A percentile compares a stretch with the other conserved stretches of the same genome.
Evolutionary conservation across 2,329 filamentous ascomycete species (phyloP).

Genomic region (Xylariaceae sp.): DNA sequence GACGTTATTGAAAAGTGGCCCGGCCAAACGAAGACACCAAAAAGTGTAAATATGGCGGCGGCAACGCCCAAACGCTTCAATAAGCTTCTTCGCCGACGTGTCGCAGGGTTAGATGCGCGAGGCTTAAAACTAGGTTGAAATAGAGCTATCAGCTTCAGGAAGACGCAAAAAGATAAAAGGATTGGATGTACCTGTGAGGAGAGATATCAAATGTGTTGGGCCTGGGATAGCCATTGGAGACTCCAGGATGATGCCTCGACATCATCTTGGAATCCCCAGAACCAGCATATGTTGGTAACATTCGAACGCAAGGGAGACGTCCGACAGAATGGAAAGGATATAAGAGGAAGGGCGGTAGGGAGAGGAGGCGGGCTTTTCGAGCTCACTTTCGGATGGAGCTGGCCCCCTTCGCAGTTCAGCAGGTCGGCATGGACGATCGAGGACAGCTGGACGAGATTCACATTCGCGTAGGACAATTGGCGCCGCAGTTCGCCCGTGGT

Average conservation of each 20-base stretch:
- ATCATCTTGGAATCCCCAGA: conserved; percentile 63
- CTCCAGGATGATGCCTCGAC: conserved; percentile 77
- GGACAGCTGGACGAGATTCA: conserved; percentile 1
- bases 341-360: neutral
- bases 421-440: conserved; percentile 17
- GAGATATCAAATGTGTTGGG: conserved; percentile 80
- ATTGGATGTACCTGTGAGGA: conserved; percentile 69
- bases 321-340: conserved; percentile 2
- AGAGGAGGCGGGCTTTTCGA: conserved; percentile 10
- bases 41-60: conserved; percentile 56
- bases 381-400: conserved; percentile 15
- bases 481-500: no score
- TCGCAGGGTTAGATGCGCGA: conserved; percentile 66
- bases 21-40: conserved; percentile 74
- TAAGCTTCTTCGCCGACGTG: conserved; percentile 69
- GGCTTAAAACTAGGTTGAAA: conserved; percentile 86
- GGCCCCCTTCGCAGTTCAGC: conserved; percentile 16
- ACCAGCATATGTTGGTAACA: conserved; percentile 59
- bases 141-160: no score
- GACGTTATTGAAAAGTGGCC: conserved; percentile 57
- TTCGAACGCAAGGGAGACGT: conserved; percentile 33
- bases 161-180: no score
- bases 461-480: no score
- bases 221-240: conserved; percentile 78
- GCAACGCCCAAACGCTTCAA: conserved; percentile 63